Base-by-base conservation (phyloP, 2,329 filamentous ascomycete genomes). In the Talaromyces sp. region DNA sequence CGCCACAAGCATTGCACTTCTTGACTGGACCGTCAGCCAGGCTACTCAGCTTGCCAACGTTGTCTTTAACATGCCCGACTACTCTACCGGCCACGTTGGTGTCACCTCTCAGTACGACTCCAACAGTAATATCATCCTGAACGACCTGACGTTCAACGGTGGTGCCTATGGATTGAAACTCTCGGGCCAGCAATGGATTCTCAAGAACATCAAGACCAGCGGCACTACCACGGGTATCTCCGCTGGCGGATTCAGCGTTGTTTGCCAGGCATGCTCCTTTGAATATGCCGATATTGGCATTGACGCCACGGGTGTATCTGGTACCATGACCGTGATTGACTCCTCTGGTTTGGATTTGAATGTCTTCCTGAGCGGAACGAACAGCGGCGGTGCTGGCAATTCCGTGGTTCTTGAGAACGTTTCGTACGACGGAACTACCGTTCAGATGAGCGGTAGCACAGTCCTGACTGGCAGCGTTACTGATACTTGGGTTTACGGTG, bases 181-280 rank as follows among this genome's bases (percentile, higher is more conserved):
- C 48, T 69, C 67, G 2, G 72, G 73, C 23, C 72, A 75, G 28
- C 70, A 75, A 55, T 71, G 71, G 60, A 71, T 72, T 42, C 72
- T 74, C 66, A 86, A 86, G 70, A 73, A 77, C 1, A 72, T 79
- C 39, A 83, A 79, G 69, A 89, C 87, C 74, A 82, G 79, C 64
- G 86, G 86, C 67, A 88, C 86, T 69, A 83, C 81, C 2, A 80
- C 79, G 1, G 72, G 76, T 0, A 79, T 88, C 50, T 78, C 77
- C 0, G 77, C 66, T 2, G 72, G 71, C 12, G 72, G 72, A 42
- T 71, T 65, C 54, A 70, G 69, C 3, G 68, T 70, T 1, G 66
- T 73, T 1, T 63, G 72, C 3, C 68, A 72, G 31, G 61, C 67
- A 5, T 71, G 68, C 8, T 66, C 58, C 1, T 75, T 76, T 25